Evolutionary conservation across 768 basidiomycete species (phyloP), one percentile per base, ranked within the genome.

Genomic region (Lentinula lateritia): DNA sequence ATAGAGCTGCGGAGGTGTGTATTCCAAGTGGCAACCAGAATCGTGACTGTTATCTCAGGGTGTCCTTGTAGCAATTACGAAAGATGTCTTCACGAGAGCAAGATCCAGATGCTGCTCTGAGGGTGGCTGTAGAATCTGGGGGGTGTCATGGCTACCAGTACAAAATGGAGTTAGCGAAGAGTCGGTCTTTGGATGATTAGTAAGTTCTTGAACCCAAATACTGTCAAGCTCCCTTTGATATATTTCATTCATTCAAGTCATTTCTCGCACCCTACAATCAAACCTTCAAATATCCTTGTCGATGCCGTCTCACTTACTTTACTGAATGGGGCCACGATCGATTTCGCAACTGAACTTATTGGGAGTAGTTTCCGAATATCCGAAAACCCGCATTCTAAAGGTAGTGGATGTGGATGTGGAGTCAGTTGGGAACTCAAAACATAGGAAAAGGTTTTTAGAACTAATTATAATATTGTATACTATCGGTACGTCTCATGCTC

Each of bases 81-180:
- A 72, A 75, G 48, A 91, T 97, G 61, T 82, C 90, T 9, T 67
- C 78, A n/a, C 78, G 85, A 42, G 83, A 90, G 68, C 76, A 84
- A 9, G 81, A 89, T 65, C 72, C 84, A 0, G 68, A 83, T 53
- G 79, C 91, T 20, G 92, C 88, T 3, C 77, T 98, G 23, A 79
- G 95, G 64, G 81, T 98, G 65, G 78, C 86, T 0, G 93, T 98
- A 28, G 94, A 97, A 68, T 92, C 90, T 10, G 96, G 96, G 10
- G 96, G 96, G 18, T 98, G 96, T 69, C 95, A 98, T 71, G 96
- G 96, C 41, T 98, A 98, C 72, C 94, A 97, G 68, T 97, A 98
- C 73, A 95, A 92, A 66, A 84, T 98, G 82, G 86, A 89, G 60
- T 80, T 98, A 3, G 88, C 90, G 2, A 80, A 78, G 41, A 73